Base-by-base conservation (phyloP, 2,329 filamentous ascomycete genomes). In the Pyrenophora seminiperda region DNA sequence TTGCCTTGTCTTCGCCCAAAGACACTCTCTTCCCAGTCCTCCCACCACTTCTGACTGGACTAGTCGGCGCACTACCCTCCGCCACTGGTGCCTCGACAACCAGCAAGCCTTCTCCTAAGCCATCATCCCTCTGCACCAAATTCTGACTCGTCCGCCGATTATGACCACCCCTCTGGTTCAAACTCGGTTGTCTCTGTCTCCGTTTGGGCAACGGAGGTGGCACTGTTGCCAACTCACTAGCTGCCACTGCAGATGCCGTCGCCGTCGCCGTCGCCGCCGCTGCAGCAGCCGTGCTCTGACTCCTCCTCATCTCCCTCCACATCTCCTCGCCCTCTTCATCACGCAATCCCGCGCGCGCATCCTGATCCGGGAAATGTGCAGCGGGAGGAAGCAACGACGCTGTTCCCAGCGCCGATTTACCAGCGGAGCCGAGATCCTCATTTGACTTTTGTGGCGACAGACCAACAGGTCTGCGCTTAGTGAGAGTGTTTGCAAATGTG, bases 401-500 rank as follows among this genome's bases (percentile, higher is more conserved):
- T 40, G 33, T 47, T 39, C 13, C 49, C 33, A 20, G 38, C n/a
- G 49, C 11, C 40, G 52, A 13, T 20, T 32, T 41, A 11, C 3
- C 13, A 2, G 43, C 27, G n/a, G 15, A 31, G 17, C 54, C 19
- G 44, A 61, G 33, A 41, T 56, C 36, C 34, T 60, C 58, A 10
- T 15, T 32, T 33, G 50, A 51, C 43, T 44, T 14, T 27, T 54
- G 47, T 47, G 44, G 27, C 17, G 47, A 20, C 2, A 53, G 24
- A 14, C 47, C 27, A 29, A 41, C 73, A 2, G 84, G 80, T 62
- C 88, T 90, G n/a, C 87, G 79, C 66, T 83, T 86, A 3, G 86
- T 83, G 1, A 86, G 55, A 4, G 24, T 27, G 39, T 65, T 72
- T 5, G 62, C 67, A 36, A 72, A 59, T 5, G 67, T 63, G 1